phyloP scores from a whole-genome alignment of 805 yeast genomes.

The Aciculoconidium aculeatum region DNA sequence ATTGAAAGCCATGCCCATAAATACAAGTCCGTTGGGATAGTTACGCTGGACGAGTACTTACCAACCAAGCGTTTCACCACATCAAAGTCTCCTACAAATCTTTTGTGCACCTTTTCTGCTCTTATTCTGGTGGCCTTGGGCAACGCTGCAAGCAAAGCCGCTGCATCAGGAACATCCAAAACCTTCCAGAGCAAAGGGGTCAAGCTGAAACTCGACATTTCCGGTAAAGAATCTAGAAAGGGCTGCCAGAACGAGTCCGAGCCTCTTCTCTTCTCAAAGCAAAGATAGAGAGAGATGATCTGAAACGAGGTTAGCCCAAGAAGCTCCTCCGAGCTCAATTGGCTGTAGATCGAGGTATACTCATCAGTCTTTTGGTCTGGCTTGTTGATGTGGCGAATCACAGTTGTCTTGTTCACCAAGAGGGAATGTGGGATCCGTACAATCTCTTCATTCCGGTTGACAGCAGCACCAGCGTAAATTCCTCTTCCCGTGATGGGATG shows the following conservation, averaged over 20 bases:
- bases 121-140: slow-evolving; percentile 41
- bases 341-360: slow-evolving; percentile 26
- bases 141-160: slow-evolving; percentile 29
- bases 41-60: slow-evolving; percentile 8
- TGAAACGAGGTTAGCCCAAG: slow-evolving; percentile 52
- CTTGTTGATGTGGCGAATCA: slow-evolving; percentile 34
- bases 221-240: slow-evolving; percentile 62
- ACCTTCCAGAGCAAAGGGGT: slow-evolving; percentile 65
- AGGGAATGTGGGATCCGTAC: slow-evolving; percentile 53
- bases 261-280: slow-evolving; percentile 38
- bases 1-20: slow-evolving; percentile 81
- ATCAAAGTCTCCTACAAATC: slow-evolving; percentile 43
- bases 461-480: slow-evolving; percentile 36
- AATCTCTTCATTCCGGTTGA: slow-evolving; percentile 40
- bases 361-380: slow-evolving; percentile 23
- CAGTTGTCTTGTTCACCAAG: slow-evolving; percentile 54
- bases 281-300: slow-evolving; percentile 45
- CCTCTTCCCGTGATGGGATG: slow-evolving; percentile 55
- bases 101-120: slow-evolving; percentile 32
- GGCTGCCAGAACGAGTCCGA: slow-evolving; percentile 58
- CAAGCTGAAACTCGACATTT: slow-evolving; percentile 41
- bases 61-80: slow-evolving; percentile 23
- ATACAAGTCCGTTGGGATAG: slow-evolving; percentile 3
- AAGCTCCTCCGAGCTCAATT: slow-evolving; percentile 28
- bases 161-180: slow-evolving; percentile 17